These are phyloP conservation scores for Telfairia occidentalis DNA, from an alignment of 331 rosid species.

Conservation along the genomic window DNA sequence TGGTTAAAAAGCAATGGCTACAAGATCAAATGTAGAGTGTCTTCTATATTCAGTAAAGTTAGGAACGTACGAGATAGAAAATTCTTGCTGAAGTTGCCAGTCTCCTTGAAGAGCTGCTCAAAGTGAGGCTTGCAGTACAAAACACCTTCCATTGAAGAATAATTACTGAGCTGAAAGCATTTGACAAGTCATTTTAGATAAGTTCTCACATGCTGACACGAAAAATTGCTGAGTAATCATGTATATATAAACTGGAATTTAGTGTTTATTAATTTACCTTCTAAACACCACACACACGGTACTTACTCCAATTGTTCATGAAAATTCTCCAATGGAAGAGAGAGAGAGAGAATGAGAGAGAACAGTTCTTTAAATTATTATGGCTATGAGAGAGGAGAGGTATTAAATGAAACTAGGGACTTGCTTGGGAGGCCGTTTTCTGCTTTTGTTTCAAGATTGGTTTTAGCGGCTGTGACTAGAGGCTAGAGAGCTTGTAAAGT, in stretches of 20 bases:
- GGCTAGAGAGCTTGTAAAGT: background rate
- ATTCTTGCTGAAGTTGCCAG: slow-evolving; percentile 75
- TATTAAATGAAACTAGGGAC: background rate
- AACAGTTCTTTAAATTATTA: background rate
- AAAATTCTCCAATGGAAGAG: background rate
- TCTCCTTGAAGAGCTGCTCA: slow-evolving; percentile 94
- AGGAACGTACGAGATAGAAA: slow-evolving; percentile 70
- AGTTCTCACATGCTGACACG: background rate
- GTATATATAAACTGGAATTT: background rate
- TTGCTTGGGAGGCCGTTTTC: background rate
- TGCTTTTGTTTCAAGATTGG: background rate
- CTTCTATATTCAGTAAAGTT: slow-evolving; percentile 13
- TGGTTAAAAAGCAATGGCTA: slow-evolving; percentile 10
- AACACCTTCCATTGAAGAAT: slow-evolving; percentile 98
- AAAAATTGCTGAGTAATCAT: background rate
- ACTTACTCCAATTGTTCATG: background rate
- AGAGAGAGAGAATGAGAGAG: background rate
- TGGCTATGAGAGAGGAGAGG: background rate
- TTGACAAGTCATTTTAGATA: background rate
- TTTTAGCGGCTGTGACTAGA: background rate
- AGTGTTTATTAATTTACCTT: background rate
- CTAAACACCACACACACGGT: background rate
- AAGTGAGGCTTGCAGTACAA: slow-evolving; percentile 94
- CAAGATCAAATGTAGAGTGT: slow-evolving; percentile 12
- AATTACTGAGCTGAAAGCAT: slow-evolving; percentile 72